phyloP scores from a whole-genome alignment of 2,329 filamentous ascomycete species.

The Fusarium sp. region DNA sequence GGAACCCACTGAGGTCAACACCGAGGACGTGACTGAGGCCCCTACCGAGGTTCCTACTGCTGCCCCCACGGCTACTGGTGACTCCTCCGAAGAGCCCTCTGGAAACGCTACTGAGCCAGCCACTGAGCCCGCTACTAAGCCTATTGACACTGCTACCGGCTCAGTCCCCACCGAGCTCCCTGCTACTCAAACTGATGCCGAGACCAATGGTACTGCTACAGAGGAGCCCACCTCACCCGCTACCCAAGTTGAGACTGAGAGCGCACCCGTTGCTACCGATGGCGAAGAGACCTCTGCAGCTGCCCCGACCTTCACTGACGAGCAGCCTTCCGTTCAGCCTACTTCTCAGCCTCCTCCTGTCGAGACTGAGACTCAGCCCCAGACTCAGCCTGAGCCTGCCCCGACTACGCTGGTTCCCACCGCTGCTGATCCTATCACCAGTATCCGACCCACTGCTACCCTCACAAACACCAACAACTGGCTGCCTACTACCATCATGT shows the following conservation, averaged over 20 bases:
- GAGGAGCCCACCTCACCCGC: slow-evolving; percentile 17
- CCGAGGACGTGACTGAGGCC: slow-evolving; percentile 1
- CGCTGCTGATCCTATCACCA: slow-evolving; percentile 50
- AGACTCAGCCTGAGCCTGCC: slow-evolving; percentile 15
- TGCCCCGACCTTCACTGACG: slow-evolving; percentile 7
- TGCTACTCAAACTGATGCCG: slow-evolving; percentile 24
- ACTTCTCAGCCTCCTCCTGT: slow-evolving; percentile 27
- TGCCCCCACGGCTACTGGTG: slow-evolving; percentile 13
- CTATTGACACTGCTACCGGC: slow-evolving; percentile 12
- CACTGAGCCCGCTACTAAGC: slow-evolving; percentile 23
- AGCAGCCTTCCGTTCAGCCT: slow-evolving; percentile 22
- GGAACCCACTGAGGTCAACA: slow-evolving; percentile 1
- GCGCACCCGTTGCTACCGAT: slow-evolving; percentile 8
- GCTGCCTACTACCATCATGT: slow-evolving; percentile 71
- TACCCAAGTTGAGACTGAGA: slow-evolving; percentile 10
- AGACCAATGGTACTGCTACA: slow-evolving; percentile 32
- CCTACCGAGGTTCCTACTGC: slow-evolving; percentile 17
- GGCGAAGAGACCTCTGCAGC: slow-evolving; percentile 13
- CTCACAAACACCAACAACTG: slow-evolving; percentile 58
- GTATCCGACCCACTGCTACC: slow-evolving; percentile 56
- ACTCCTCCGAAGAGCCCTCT: slow-evolving; percentile 17
- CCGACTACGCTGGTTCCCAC: slow-evolving; percentile 39
- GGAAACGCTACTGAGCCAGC: slow-evolving; percentile 6
- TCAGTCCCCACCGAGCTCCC: slow-evolving; percentile 6
- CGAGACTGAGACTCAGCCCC: slow-evolving; percentile 11